A percentile compares a stretch with the other conserved stretches of the same genome.
Evolutionary conservation across 1,284 basidiomycete genomes (phyloP).

Genomic region (Stereum hirsutum): DNA sequence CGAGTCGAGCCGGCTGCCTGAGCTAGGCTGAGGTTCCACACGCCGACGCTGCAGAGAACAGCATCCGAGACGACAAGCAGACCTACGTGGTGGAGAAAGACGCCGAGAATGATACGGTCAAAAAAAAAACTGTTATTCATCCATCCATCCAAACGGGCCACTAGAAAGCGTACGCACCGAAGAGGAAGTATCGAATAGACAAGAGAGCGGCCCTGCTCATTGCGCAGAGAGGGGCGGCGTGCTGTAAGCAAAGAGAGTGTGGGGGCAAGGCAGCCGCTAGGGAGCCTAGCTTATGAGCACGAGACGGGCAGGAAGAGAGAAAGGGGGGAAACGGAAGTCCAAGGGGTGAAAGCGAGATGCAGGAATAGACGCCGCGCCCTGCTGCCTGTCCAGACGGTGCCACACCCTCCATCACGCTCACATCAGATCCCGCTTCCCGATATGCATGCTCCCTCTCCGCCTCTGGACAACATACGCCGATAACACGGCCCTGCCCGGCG

Average conservation of each 20-base stretch:
- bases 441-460: too few species aligned
- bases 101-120: too few species aligned
- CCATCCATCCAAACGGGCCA: background rate
- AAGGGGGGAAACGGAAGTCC: too few species aligned
- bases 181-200: constrained; percentile 20
- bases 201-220: constrained; percentile 12
- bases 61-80: constrained; percentile 57
- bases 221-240: background rate
- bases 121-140: background rate
- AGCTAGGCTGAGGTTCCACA: constrained; percentile 57
- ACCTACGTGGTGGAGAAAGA: constrained; percentile 31
- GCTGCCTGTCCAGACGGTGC: too few species aligned
- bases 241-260: background rate
- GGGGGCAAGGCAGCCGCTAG: background rate
- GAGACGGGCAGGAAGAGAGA: too few species aligned
- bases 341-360: too few species aligned
- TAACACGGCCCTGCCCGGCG: too few species aligned
- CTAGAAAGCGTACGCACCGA: constrained; percentile 16
- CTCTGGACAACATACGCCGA: too few species aligned
- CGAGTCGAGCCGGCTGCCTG: constrained; percentile 18
- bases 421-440: too few species aligned
- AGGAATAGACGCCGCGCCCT: too few species aligned
- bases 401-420: too few species aligned
- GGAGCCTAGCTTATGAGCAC: too few species aligned
- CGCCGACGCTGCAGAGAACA: constrained; percentile 53